Evolutionary conservation across 192 early-diverging fungal genomes (phyloP), one percentile per base, ranked within the genome.

Genomic region (Paraglomus brasilianum): DNA sequence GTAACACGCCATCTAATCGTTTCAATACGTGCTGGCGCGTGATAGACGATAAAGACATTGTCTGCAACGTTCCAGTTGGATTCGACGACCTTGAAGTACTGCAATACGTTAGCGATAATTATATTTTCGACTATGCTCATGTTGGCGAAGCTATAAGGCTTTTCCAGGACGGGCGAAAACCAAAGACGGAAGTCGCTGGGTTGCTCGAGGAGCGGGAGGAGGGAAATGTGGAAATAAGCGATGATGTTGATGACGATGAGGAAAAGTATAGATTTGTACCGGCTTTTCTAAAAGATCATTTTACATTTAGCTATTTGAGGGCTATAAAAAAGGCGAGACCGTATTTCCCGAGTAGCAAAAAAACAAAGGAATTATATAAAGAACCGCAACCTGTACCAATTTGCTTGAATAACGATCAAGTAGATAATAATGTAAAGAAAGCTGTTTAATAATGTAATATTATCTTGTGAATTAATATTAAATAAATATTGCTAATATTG

Each of bases 21-120:
- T 39, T 46, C 0, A 74, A 71, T 2, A 77, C 75, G 0, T 62
- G 76, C 7, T 85, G 82, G 75, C 80, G 83, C 2, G 59, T 85
- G 3, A 73, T 81, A 11, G 66, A 76, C 56, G 73, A 83, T 52
- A 69, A 65, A 7, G 83, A 85, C 47, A 70, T 83, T 40, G 53
- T 83, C 17, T 69, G 76, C 13, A 68, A 50, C n/a, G 30, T 83
- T 45, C 81, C 83, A 17, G 75, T 70, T 15, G 73, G 80, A 7
- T 75, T 65, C 38, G 67, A 78, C 21, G 60, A 75, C 48, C 71
- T 47, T 14, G 69, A 39, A 2, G 45, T 80, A 49, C 51, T 48
- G 15, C 51, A 44, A 38, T 51, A 38, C 14, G 39, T 19, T 9
- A 51, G 51, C 2, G 41, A 40, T 4, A 15, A 38, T 9, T 8